Conservation (phyloP, 208 protist species). For the Leishmania martiniquensis region DNA sequence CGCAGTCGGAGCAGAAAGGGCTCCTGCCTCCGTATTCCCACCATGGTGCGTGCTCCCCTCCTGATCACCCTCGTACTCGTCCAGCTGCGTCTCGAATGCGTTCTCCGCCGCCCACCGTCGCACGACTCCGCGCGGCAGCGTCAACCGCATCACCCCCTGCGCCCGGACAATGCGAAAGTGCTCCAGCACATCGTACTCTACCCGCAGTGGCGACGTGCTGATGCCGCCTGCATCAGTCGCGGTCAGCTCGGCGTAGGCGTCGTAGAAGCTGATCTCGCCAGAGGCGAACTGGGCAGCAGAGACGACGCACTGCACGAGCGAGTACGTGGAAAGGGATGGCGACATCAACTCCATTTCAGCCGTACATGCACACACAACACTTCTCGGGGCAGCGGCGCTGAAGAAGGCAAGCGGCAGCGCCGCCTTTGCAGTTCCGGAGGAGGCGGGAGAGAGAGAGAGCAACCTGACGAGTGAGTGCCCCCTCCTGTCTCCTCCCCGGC, state of each 20-base stretch:
- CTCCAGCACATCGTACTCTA: constrained; percentile 64
- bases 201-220: constrained; percentile 56
- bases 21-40: not conserved
- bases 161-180: constrained; percentile 78
- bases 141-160: constrained; percentile 72
- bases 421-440: too few species aligned
- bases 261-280: constrained; percentile 75
- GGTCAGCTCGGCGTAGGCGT: constrained; percentile 59
- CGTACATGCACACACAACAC: too few species aligned
- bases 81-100: constrained; percentile 61
- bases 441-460: not conserved
- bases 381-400: not conserved
- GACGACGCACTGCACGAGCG: constrained; percentile 63
- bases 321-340: constrained; percentile 63
- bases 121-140: constrained; percentile 46
- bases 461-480: not conserved
- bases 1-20: not conserved
- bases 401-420: not conserved
- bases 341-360: constrained; percentile 37
- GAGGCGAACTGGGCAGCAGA: constrained; percentile 60
- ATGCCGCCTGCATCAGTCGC: constrained; percentile 49
- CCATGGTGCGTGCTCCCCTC: not conserved
- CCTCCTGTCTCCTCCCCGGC: too few species aligned
- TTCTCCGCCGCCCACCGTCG: constrained; percentile 64
- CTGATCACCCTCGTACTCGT: constrained; percentile 14